These are phyloP conservation scores for Candida sakaeoensis DNA, from an alignment of 805 yeast genomes.

Conservation along the genomic window DNA sequence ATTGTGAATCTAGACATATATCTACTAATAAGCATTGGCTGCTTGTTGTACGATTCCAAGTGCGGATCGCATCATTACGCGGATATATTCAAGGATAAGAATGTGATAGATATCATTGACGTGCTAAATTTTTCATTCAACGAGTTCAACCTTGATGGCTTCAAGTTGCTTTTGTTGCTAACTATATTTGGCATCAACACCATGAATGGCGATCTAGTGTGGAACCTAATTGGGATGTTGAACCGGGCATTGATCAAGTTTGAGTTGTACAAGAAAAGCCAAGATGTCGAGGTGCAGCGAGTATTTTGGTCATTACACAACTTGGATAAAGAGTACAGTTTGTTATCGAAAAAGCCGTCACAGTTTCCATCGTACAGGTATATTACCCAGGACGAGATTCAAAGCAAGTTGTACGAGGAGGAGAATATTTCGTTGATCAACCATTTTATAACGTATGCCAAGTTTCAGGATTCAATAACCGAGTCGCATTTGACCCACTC, in stretches of 20 bases:
- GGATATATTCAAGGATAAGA: slow-evolving; percentile 28
- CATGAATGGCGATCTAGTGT: slow-evolving; percentile 24
- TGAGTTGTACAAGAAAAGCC: slow-evolving; percentile 17
- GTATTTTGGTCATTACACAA: slow-evolving; percentile 37
- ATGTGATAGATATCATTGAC: slow-evolving; percentile 29
- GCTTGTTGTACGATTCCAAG: slow-evolving; percentile 31
- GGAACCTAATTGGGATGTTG: slow-evolving; percentile 35
- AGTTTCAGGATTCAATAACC: slow-evolving; percentile 24
- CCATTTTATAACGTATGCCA: slow-evolving; percentile 13
- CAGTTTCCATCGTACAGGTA: slow-evolving; percentile 27
- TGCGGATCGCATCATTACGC: slow-evolving; percentile 19
- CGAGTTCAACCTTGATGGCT: slow-evolving; percentile 20
- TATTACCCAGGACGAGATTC: slow-evolving; percentile 16
- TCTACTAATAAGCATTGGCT: slow-evolving; percentile 37
- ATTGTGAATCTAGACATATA: slow-evolving; percentile 37
- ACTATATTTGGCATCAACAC: slow-evolving; percentile 28
- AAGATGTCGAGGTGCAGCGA: slow-evolving; percentile 11
- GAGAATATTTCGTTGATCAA: slow-evolving; percentile 19
- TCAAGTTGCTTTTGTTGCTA: slow-evolving; percentile 29
- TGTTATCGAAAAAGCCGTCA: slow-evolving; percentile 32
- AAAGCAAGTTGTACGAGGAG: slow-evolving; percentile 14
- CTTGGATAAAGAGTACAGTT: slow-evolving; percentile 35
- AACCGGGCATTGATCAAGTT: slow-evolving; percentile 23
- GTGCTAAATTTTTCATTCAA: slow-evolving; percentile 25
- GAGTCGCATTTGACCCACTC: slow-evolving; percentile 7